Percentiles rank a stretch among this genome's conserved stretches.
These are phyloP conservation scores for Ogataea henricii DNA, from an alignment of 805 yeast genomes.

Conservation along the genomic window DNA sequence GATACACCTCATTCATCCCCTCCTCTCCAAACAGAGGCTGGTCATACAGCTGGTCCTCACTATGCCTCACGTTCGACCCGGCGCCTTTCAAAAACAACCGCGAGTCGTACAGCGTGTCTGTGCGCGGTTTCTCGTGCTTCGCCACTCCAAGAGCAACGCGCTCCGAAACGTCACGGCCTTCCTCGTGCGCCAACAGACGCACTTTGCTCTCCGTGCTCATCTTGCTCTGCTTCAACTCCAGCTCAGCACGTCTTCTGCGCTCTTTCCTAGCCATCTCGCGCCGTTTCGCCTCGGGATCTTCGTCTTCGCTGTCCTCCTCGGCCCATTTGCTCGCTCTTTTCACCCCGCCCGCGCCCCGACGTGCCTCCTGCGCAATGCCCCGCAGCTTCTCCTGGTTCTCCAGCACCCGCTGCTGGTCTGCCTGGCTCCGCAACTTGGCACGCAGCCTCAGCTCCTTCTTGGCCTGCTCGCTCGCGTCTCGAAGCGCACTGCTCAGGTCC, in stretches of 20 bases:
- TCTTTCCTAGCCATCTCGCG: slow-evolving; percentile 45
- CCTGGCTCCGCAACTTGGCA: slow-evolving; percentile 47
- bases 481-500: slow-evolving; percentile 69
- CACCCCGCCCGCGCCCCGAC: slow-evolving; percentile 41
- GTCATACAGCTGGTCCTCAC: slow-evolving; percentile 58
- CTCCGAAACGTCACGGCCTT: slow-evolving; percentile 57
- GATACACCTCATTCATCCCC: slow-evolving; percentile 51
- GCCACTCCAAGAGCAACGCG: slow-evolving; percentile 52
- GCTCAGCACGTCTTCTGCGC: slow-evolving; percentile 48
- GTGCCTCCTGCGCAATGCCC: slow-evolving; percentile 50
- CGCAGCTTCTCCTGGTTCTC: slow-evolving; percentile 55
- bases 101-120: slow-evolving; percentile 57
- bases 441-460: slow-evolving; percentile 56
- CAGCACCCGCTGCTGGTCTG: slow-evolving; percentile 50
- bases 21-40: slow-evolving; percentile 58
- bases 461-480: slow-evolving; percentile 63
- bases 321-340: slow-evolving; percentile 19
- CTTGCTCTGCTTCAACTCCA: slow-evolving; percentile 44
- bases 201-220: slow-evolving; percentile 48
- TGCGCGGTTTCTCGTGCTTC: slow-evolving; percentile 19
- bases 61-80: slow-evolving; percentile 37
- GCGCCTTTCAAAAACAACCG: slow-evolving; percentile 52
- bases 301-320: slow-evolving; percentile 14
- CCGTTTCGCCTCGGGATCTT: slow-evolving; percentile 27
- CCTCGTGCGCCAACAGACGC: slow-evolving; percentile 43